A percentile compares a stretch with the other conserved stretches of the same genome.
These are phyloP conservation scores for Apiospora arundinis DNA, from an alignment of 2,329 filamentous ascomycete genomes.

Conservation along the genomic window DNA sequence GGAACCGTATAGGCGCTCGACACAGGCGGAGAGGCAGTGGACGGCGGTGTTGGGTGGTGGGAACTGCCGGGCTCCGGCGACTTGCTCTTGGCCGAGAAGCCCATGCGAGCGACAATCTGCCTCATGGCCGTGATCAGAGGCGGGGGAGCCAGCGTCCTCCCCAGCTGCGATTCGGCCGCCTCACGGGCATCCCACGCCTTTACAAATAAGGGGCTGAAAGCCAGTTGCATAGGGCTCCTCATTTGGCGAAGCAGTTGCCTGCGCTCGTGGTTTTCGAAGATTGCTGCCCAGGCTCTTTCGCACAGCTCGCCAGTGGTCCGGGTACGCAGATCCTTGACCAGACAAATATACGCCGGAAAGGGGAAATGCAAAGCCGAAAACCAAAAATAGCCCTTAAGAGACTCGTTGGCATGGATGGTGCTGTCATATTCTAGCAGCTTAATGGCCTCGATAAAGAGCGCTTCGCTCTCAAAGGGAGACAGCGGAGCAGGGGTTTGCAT, in stretches of 20 bases:
- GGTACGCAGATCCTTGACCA: constrained; percentile 60
- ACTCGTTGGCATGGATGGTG: constrained; percentile 57
- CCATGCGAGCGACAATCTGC: constrained; percentile 44
- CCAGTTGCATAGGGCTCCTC: constrained; percentile 62
- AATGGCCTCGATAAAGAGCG: constrained; percentile 60
- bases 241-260: constrained; percentile 56
- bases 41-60: constrained; percentile 10
- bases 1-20: constrained; percentile 8
- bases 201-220: constrained; percentile 63
- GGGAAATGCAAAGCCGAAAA: constrained; percentile 66
- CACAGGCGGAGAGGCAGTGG: neutral
- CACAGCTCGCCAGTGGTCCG: constrained; percentile 61
- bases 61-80: constrained; percentile 31
- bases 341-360: constrained; percentile 66
- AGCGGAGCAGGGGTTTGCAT: constrained; percentile 45
- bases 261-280: constrained; percentile 60
- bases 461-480: constrained; percentile 56
- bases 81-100: constrained; percentile 42
- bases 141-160: constrained; percentile 50
- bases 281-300: constrained; percentile 64
- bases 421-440: constrained; percentile 67
- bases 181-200: constrained; percentile 68
- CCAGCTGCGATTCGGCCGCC: constrained; percentile 51
- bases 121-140: constrained; percentile 55
- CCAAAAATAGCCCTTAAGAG: constrained; percentile 61